Conservation (phyloP, 140 eudicot species). For the Eryngium alpinum region DNA sequence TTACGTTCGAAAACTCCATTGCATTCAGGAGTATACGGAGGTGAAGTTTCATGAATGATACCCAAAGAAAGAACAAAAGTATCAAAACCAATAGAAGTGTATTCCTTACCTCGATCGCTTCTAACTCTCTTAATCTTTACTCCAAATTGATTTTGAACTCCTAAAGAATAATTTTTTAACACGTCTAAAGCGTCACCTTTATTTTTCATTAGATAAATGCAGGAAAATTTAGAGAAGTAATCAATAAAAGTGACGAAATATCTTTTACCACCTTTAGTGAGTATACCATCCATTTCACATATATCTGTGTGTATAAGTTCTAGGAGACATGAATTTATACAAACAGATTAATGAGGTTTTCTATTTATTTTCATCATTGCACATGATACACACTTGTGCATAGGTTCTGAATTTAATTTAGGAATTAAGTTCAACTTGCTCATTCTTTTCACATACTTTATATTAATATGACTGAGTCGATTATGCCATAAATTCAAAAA, state of each 20-base stretch:
- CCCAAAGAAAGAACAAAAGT: not conserved
- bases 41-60: constrained; percentile 9
- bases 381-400: constrained; percentile 2
- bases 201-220: not conserved
- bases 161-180: not conserved
- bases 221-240: constrained; percentile 7
- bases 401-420: not conserved
- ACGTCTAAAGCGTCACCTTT: constrained; percentile 1
- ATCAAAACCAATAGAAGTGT: not conserved
- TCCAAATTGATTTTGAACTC: constrained; percentile 2
- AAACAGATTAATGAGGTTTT: not conserved
- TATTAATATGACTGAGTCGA: not conserved
- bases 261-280: not conserved
- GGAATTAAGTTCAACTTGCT: not conserved
- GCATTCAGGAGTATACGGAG: not conserved
- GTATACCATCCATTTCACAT: not conserved
- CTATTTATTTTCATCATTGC: constrained; percentile 3
- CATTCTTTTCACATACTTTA: not conserved
- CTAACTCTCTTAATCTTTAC: not conserved
- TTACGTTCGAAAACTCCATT: not conserved
- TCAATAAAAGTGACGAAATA: constrained; percentile 18
- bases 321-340: not conserved
- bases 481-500: constrained; percentile 8
- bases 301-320: not conserved
- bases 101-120: constrained; percentile 3